phyloP scores from a whole-genome alignment of 1,284 basidiomycete species.

The Stereum hirsutum region DNA sequence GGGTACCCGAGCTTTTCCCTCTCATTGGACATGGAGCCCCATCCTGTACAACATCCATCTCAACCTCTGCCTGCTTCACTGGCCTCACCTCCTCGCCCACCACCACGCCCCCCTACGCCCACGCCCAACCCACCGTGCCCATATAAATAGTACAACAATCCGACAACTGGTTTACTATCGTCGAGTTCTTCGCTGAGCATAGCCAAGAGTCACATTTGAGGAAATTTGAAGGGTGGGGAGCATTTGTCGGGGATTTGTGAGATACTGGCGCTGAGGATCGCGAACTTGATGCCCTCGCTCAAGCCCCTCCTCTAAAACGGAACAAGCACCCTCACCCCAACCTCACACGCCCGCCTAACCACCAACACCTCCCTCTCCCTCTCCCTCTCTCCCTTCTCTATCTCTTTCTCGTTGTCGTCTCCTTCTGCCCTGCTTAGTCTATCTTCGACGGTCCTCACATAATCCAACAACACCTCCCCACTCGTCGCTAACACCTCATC shows the following conservation, averaged over 20 bases:
- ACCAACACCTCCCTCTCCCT: constrained; percentile 15
- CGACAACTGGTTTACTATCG: constrained; percentile 87
- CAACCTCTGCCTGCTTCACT: constrained; percentile 19
- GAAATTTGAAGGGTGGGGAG: constrained; percentile 61
- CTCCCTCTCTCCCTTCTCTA: constrained; percentile 19
- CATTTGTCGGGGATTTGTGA: constrained; percentile 74
- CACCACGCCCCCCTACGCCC: constrained; percentile 22
- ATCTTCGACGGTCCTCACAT: constrained; percentile 14
- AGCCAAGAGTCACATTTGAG: constrained; percentile 88
- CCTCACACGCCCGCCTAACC: constrained; percentile 20
- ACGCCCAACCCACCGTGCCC: constrained; percentile 48
- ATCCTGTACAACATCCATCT: constrained; percentile 13
- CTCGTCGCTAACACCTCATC: constrained; percentile 40
- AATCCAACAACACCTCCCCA: constrained; percentile 23
- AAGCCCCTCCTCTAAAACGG: constrained; percentile 64
- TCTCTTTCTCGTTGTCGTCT: too few species aligned
- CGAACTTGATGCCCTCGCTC: constrained; percentile 66
- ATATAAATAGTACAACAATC: constrained; percentile 88
- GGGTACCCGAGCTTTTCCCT: constrained; percentile 9
- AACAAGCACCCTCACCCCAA: constrained; percentile 51
- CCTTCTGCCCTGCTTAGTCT: too few species aligned
- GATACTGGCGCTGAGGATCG: constrained; percentile 55
- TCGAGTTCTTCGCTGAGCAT: constrained; percentile 82
- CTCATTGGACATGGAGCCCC: constrained; percentile 24
- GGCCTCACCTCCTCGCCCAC: too few species aligned